A percentile compares a stretch with the other conserved stretches of the same genome.
phyloP scores from a whole-genome alignment of 139 green algal species.

The Chlorella ohadii region DNA sequence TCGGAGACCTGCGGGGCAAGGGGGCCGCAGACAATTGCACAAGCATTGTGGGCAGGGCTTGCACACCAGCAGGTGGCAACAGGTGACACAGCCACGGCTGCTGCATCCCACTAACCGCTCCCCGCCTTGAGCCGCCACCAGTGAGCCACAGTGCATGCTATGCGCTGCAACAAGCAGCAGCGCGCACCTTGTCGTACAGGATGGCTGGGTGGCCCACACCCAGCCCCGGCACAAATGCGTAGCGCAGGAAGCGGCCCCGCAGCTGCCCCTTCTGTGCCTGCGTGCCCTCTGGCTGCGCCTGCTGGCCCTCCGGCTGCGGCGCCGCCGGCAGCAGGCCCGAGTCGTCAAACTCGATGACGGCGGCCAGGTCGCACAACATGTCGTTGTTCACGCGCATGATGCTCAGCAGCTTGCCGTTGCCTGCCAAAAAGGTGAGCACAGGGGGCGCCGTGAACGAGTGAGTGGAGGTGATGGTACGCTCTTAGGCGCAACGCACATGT shows the following conservation, averaged over 20 bases:
- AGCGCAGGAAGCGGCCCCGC: conserved; percentile 32
- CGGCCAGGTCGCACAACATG: conserved; percentile 45
- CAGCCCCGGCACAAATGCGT: conserved; percentile 38
- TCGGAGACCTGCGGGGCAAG: conserved; percentile 34
- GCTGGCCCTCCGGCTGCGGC: background rate
- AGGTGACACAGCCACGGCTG: too few species aligned
- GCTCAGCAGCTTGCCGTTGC: conserved; percentile 39
- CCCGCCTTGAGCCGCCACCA: too few species aligned
- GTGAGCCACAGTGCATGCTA: too few species aligned
- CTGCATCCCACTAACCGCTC: too few species aligned
- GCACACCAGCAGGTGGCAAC: too few species aligned
- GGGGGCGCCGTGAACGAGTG: too few species aligned
- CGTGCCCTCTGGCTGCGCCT: too few species aligned
- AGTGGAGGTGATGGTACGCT: too few species aligned
- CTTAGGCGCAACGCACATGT: too few species aligned
- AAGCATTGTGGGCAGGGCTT: too few species aligned
- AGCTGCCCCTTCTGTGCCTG: background rate
- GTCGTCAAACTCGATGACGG: conserved; percentile 40
- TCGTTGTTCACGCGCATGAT: conserved; percentile 55
- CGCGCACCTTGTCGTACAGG: conserved; percentile 34
- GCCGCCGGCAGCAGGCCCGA: background rate
- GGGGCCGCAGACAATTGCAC: background rate
- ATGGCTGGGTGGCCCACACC: conserved; percentile 41
- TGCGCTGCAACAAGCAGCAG: background rate
- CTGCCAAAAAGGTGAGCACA: background rate